Evolutionary conservation across 2,329 filamentous ascomycete species (phyloP).

Genomic region (Alternaria sp.): DNA sequence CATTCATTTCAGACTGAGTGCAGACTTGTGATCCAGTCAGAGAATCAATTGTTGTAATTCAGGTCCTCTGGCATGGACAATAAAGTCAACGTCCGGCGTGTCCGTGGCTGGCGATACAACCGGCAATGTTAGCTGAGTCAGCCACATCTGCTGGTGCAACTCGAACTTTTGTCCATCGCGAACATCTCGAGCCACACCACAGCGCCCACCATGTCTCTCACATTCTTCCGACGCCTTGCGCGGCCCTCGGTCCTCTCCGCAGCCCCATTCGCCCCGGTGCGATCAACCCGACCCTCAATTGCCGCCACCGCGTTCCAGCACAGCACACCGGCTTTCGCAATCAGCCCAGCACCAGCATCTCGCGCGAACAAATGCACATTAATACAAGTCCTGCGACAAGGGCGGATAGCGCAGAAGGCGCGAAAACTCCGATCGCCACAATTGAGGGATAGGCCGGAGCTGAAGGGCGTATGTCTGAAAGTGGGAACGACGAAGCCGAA

Average conservation of each 20-base stretch:
- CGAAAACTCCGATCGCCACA: constrained; percentile 91
- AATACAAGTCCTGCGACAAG: constrained; percentile 68
- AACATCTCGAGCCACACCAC: constrained; percentile 6
- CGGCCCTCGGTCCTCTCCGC: constrained; percentile 42
- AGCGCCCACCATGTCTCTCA: constrained; percentile 49
- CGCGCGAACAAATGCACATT: constrained; percentile 55
- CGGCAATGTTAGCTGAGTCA: constrained; percentile 17
- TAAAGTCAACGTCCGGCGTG: neutral
- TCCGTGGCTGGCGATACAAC: neutral
- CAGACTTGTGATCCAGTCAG: neutral
- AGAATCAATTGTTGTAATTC: neutral
- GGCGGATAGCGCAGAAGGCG: constrained; percentile 78
- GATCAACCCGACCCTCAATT: constrained; percentile 29
- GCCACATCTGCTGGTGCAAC: constrained; percentile 8
- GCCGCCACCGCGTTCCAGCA: constrained; percentile 30
- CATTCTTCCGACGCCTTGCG: constrained; percentile 50
- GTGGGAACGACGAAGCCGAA: constrained; percentile 95
- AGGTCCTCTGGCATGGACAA: neutral
- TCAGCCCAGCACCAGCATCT: constrained; percentile 52
- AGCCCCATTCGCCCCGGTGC: constrained; percentile 24
- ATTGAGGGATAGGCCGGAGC: constrained; percentile 75
- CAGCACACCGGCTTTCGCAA: constrained; percentile 26
- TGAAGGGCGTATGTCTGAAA: constrained; percentile 96
- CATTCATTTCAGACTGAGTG: neutral
- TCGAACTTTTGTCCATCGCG: constrained; percentile 19